These are phyloP conservation scores for Kwoniella shivajii DNA, from an alignment of 1,284 basidiomycete species.

Conservation along the genomic window DNA sequence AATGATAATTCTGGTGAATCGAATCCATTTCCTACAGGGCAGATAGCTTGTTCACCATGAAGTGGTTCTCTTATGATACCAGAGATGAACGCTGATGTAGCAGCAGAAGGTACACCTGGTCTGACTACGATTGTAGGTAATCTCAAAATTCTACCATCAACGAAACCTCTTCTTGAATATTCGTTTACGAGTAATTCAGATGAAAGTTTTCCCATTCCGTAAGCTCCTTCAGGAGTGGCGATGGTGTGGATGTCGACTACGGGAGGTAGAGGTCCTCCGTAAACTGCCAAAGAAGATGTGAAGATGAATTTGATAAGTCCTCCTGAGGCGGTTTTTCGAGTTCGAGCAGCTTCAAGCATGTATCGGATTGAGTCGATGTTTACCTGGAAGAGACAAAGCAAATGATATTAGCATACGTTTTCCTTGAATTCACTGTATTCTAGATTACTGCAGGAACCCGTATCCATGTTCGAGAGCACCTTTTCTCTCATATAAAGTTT, in stretches of 20 bases:
- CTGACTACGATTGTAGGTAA: slow-evolving; percentile 66
- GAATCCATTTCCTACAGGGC: slow-evolving; percentile 59
- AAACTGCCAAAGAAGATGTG: slow-evolving; percentile 66
- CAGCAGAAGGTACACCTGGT: slow-evolving; percentile 61
- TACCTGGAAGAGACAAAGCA: slow-evolving; percentile 46
- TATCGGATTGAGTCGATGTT: slow-evolving; percentile 65
- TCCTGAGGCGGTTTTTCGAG: slow-evolving; percentile 27
- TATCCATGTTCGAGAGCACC: too few relatives aligned
- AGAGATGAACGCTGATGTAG: slow-evolving; percentile 65
- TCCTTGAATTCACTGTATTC: not conserved
- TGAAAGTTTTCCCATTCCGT: slow-evolving; percentile 64
- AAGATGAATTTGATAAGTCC: slow-evolving; percentile 62
- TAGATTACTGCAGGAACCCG: too few relatives aligned
- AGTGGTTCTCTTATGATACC: slow-evolving; percentile 68
- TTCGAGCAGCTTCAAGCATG: slow-evolving; percentile 60
- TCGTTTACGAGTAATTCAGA: slow-evolving; percentile 67
- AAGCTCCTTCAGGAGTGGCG: slow-evolving; percentile 63
- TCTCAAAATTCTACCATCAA: slow-evolving; percentile 65
- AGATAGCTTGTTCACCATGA: slow-evolving; percentile 59
- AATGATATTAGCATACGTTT: not conserved
- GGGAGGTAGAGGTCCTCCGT: slow-evolving; percentile 64
- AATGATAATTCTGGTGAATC: slow-evolving; percentile 54
- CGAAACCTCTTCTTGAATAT: slow-evolving; percentile 63
- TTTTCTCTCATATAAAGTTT: too few relatives aligned
- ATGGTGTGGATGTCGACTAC: slow-evolving; percentile 60